Percentiles rank a stretch among this genome's conserved stretches.
phyloP scores from a whole-genome alignment of 73 alveolate genomes.

The Paramecium sonneborni region DNA sequence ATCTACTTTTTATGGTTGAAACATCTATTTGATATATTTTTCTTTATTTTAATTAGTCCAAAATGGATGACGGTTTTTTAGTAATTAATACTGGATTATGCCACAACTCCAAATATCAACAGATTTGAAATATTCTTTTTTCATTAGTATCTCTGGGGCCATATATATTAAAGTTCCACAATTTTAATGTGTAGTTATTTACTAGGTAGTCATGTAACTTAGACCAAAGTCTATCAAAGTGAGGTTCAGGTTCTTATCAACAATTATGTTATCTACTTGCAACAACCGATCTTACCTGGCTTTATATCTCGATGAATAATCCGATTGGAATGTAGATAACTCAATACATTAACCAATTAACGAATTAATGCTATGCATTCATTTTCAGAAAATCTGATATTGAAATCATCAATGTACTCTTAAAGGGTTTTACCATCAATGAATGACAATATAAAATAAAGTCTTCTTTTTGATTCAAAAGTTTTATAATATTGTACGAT shows the following conservation, averaged over 20 bases:
- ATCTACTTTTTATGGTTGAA: background rate
- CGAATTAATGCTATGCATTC: slow-evolving; percentile 16
- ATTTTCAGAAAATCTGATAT: background rate
- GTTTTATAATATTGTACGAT: slow-evolving; percentile 8
- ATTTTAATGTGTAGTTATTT: slow-evolving; percentile 66
- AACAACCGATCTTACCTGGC: slow-evolving; percentile 65
- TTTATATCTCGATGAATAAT: slow-evolving; percentile 80
- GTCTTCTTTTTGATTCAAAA: slow-evolving; percentile 24
- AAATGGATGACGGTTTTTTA: slow-evolving; percentile 76
- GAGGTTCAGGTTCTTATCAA: slow-evolving; percentile 25
- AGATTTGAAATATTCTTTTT: slow-evolving; percentile 70
- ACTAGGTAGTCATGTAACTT: slow-evolving; percentile 70
- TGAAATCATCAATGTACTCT: background rate
- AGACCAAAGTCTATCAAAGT: slow-evolving; percentile 78
- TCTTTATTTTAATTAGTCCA: slow-evolving; percentile 37
- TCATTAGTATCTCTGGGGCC: slow-evolving; percentile 80
- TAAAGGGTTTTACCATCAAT: slow-evolving; percentile 1
- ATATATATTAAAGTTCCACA: slow-evolving; percentile 77
- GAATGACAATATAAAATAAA: background rate
- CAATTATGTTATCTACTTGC: slow-evolving; percentile 65
- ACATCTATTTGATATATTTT: background rate
- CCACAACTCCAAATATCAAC: slow-evolving; percentile 81
- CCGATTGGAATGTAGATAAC: slow-evolving; percentile 52
- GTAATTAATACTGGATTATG: slow-evolving; percentile 68
- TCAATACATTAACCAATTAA: background rate